Percentiles rank a stretch among this genome's conserved stretches.
phyloP scores from a whole-genome alignment of 1,284 basidiomycete species.

The Vanrija sp. region DNA sequence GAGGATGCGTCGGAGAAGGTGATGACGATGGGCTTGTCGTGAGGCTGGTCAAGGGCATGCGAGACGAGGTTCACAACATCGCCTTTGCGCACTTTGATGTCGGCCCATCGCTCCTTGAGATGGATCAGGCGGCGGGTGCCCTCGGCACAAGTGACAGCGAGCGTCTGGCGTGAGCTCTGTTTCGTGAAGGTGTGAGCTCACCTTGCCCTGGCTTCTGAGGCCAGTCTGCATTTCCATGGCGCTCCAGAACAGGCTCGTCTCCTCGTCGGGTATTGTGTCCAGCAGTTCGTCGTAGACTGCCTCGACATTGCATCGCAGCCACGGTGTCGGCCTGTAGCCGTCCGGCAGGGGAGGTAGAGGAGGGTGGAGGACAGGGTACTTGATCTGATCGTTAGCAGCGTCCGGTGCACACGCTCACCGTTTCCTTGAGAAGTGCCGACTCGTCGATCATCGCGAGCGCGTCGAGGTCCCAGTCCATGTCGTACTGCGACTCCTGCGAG shows the following conservation, averaged over 20 bases:
- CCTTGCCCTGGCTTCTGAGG: conserved; percentile 16
- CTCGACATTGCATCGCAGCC: conserved; percentile 32
- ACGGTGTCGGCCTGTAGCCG: conserved; percentile 33
- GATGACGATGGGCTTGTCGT: conserved; percentile 25
- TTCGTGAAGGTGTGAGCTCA: conserved; percentile 3
- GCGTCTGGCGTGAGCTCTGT: conserved; percentile 17
- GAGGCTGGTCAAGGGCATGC: conserved; percentile 30
- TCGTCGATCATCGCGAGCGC: conserved; percentile 34
- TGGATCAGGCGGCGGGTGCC: conserved; percentile 28
- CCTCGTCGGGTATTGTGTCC: neutral
- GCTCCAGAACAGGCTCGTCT: conserved; percentile 6
- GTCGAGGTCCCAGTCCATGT: conserved; percentile 36
- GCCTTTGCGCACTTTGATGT: conserved; percentile 39
- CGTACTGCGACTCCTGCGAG: conserved; percentile 25
- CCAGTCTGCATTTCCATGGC: neutral
- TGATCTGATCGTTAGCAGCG: conserved; percentile 17
- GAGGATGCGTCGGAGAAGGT: conserved; percentile 39
- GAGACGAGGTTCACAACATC: conserved; percentile 71
- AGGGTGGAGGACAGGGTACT: conserved; percentile 36
- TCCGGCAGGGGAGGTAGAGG: conserved; percentile 25
- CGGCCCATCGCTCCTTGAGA: conserved; percentile 44
- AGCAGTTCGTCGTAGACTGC: conserved; percentile 26
- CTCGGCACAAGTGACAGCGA: conserved; percentile 21
- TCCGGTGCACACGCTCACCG: conserved; percentile 6
- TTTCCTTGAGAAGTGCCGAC: conserved; percentile 15